These are phyloP conservation scores for Vickermania spadyakhi DNA, from an alignment of 208 protist genomes.

Conservation along the genomic window DNA sequence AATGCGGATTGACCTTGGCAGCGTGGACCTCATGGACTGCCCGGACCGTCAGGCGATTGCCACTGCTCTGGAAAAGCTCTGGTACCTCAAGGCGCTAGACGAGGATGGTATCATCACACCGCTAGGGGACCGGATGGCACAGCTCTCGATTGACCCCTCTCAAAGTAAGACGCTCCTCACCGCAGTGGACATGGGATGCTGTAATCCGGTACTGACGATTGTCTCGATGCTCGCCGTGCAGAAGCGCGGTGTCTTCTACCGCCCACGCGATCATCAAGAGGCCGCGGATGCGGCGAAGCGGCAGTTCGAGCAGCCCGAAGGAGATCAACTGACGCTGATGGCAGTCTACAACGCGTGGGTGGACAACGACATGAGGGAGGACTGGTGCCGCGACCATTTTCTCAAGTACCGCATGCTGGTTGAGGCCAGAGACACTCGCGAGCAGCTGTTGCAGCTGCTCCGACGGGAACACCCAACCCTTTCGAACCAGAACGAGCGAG, in stretches of 20 bases:
- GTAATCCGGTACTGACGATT: constrained; percentile 96
- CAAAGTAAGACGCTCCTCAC: constrained; percentile 98
- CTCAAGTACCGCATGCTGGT: constrained; percentile 94
- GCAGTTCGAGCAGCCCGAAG: constrained; percentile 95
- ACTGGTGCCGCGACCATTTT: constrained; percentile 98
- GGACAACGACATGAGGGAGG: constrained; percentile 83
- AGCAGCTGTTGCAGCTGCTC: constrained; percentile 95
- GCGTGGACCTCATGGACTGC: constrained; percentile 97
- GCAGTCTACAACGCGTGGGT: constrained; percentile 92
- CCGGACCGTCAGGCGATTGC: constrained; percentile 93
- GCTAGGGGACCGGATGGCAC: constrained; percentile 97
- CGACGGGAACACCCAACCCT: constrained; percentile 91
- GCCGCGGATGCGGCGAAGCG: constrained; percentile 94
- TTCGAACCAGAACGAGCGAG: constrained; percentile 86
- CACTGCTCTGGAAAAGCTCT: constrained; percentile 94
- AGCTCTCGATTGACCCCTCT: constrained; percentile 98
- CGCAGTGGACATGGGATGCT: constrained; percentile 94
- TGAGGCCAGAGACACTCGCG: constrained; percentile 94
- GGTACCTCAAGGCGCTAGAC: constrained; percentile 96
- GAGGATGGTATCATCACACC: constrained; percentile 97
- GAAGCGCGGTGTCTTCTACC: constrained; percentile 88
- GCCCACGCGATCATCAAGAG: constrained; percentile 83
- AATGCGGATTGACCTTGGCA: constrained; percentile 96
- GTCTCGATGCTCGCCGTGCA: constrained; percentile 96
- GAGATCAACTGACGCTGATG: constrained; percentile 97